Conservation (phyloP, 208 protist species). For the Acanthamoeba royreba region DNA sequence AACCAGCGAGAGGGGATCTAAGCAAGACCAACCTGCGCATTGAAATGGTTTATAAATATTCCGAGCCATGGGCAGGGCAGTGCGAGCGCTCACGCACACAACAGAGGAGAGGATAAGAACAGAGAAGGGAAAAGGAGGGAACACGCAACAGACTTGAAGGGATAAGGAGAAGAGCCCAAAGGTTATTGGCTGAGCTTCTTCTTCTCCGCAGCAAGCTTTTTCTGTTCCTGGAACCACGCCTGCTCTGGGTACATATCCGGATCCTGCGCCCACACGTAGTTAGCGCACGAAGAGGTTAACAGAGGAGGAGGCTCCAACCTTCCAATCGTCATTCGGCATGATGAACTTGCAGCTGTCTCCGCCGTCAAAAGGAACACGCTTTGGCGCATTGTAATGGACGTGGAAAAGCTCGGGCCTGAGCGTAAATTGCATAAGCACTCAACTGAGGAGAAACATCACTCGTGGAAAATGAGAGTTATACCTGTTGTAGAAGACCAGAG, state of each 20-base stretch:
- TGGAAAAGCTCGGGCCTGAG: conserved; percentile 34
- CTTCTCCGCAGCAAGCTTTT: conserved; percentile 3
- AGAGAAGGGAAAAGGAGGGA: no score
- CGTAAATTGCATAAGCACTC: not conserved
- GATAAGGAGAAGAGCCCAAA: not conserved
- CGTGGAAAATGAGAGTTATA: not conserved
- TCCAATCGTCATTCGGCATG: not conserved
- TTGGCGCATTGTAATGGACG: conserved; percentile 20
- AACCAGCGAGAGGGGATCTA: no score
- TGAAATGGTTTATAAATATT: no score
- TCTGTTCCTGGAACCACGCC: not conserved
- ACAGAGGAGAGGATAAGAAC: no score
- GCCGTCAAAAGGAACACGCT: not conserved
- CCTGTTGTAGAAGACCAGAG: not conserved
- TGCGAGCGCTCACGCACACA: no score
- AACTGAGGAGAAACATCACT: not conserved
- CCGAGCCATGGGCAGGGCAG: no score
- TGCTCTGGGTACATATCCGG: not conserved
- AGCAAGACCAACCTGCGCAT: no score
- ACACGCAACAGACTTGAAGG: not conserved
- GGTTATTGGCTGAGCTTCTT: not conserved
- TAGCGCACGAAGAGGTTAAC: not conserved
- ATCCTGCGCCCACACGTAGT: not conserved
- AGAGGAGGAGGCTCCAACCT: not conserved
- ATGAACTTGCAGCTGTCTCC: conserved; percentile 20